Percentiles rank a stretch among this genome's conserved stretches.
Conservation (phyloP, 2,329 filamentous ascomycete genomes). For the Apiospora arundinis region DNA sequence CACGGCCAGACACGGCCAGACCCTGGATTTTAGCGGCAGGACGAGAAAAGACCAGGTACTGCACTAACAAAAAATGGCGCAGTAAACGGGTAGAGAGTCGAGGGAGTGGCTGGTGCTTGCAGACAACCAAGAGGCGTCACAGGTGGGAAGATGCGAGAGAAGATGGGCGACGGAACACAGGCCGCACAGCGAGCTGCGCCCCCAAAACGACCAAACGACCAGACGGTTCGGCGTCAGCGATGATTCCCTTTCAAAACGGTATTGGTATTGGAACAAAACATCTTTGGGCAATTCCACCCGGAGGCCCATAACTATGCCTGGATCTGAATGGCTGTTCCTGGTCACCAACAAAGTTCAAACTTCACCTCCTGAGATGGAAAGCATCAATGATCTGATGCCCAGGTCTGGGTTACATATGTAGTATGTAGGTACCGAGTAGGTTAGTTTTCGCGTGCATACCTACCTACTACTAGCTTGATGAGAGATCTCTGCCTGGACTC, state of each 20-base stretch:
- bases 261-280: background rate
- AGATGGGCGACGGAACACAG: background rate
- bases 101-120: constrained; percentile 9
- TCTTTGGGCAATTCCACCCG: background rate
- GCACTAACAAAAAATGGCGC: background rate
- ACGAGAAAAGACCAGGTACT: background rate
- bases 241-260: background rate
- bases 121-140: constrained; percentile 12
- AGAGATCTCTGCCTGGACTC: background rate
- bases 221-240: constrained; percentile 12
- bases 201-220: background rate
- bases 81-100: too few species aligned
- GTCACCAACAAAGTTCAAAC: background rate
- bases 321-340: background rate
- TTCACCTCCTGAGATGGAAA: background rate
- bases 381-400: background rate
- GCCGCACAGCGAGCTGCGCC: constrained; percentile 1
- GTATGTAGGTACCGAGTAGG: too few species aligned
- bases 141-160: background rate
- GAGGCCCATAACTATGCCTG: background rate
- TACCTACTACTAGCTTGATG: too few species aligned
- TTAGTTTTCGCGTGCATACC: too few species aligned
- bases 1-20: background rate
- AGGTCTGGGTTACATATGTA: background rate
- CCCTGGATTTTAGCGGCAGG: background rate